Base-by-base conservation (phyloP, 2,329 filamentous ascomycete species). In the Pseudocercospora crystallina region DNA sequence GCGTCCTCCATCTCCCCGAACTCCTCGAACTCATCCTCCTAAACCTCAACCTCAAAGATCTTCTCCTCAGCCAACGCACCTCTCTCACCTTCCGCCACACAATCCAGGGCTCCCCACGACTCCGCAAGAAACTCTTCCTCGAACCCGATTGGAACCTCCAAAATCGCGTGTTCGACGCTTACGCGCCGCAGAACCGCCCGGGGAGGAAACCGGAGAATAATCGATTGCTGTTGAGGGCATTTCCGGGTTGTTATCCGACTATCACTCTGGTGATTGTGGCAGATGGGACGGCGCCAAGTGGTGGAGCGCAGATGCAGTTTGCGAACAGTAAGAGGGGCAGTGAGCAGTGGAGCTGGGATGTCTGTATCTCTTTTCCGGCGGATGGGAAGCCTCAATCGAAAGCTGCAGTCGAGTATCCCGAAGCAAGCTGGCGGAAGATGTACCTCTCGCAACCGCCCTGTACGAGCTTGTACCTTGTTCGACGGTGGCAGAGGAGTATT, bases 1-100 rank as follows among this genome's bases (percentile, higher is more conserved):
- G 47, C 31, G 66, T 71, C 37, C 53, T 73, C 51, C 42, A 59
- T 30, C 64, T 69, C 5, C 67, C 70, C 20, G 71, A 73, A 55
- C 65, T 73, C 49, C 65, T 72, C 46, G 69, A 71, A 57, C 42
- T 63, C 34, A 64, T 72, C 54, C 67, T 73, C 20, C 46, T 57
- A 8, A 49, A 68, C 13, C 65, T 73, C 2, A 53, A 53, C 29
- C 57, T 52, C 5, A 59, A 61, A 52, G 62, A 69, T 35, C 57
- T 71, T 9, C 63, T 71, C 20, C 60, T 70, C 15, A 54, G 52
- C 7, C 69, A 71, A 53, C 60, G 68, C 11, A 61, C 65, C 29
- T 61, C 58, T 34, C 58, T 44, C 17, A 49, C 47, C 40, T 71
- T 69, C 57, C 60, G 57, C 30, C 39, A 54, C 34, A 62, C 63